These are phyloP conservation scores for Rhododendron ovatum DNA, from an alignment of 148 eudicot genomes.

Conservation along the genomic window DNA sequence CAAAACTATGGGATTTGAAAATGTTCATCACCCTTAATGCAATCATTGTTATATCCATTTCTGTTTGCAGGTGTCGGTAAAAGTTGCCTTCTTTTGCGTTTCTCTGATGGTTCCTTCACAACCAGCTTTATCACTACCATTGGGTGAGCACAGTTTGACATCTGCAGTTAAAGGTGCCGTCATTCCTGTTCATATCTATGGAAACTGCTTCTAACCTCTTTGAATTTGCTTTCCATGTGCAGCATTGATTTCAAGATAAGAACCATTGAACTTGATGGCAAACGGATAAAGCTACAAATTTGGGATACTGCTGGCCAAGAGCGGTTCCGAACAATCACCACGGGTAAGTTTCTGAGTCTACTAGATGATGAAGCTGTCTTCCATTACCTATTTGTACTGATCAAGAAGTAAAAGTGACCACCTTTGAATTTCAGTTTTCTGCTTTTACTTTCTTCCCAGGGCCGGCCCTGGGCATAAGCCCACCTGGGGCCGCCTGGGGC, in stretches of 20 bases:
- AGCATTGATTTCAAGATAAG: constrained; percentile 88
- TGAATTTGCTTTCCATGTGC: constrained; percentile 7
- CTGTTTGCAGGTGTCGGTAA: constrained; percentile 78
- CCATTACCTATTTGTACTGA: background rate
- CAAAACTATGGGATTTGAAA: background rate
- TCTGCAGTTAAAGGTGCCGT: background rate
- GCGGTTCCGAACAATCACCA: constrained; percentile 79
- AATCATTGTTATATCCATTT: background rate
- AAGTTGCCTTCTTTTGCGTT: constrained; percentile 97
- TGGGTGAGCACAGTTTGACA: constrained; percentile 42
- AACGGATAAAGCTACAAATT: constrained; percentile 79
- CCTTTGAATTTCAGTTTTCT: background rate
- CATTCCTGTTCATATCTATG: background rate
- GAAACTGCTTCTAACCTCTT: constrained; percentile 2
- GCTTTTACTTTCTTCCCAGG: background rate
- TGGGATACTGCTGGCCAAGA: constrained; percentile 97
- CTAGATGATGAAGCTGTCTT: background rate
- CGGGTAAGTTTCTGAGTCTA: constrained; percentile 35
- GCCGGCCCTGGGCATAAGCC: no score
- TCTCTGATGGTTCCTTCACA: constrained; percentile 95
- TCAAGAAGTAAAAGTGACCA: background rate
- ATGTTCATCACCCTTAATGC: background rate
- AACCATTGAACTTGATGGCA: constrained; percentile 86
- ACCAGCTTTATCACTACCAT: constrained; percentile 94
- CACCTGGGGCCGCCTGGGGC: no score